phyloP scores from a whole-genome alignment of 2,329 filamentous ascomycete species.

The Hyphodiscus sp. region DNA sequence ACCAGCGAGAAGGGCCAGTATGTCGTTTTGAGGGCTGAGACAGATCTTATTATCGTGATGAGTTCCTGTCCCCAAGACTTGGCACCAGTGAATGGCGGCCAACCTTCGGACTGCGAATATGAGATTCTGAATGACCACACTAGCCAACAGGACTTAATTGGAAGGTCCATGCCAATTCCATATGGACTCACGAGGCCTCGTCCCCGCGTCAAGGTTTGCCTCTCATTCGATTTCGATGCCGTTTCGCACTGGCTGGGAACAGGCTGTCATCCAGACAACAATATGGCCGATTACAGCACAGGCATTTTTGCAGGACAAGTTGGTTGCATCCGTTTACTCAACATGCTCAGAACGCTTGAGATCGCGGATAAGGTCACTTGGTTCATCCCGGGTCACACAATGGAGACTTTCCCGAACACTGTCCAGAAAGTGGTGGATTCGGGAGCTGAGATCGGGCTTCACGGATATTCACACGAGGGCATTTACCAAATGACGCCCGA shows the following conservation, averaged over 20 bases:
- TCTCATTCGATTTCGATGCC: conserved; percentile 36
- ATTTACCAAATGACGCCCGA: conserved; percentile 38
- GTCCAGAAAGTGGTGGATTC: conserved; percentile 43
- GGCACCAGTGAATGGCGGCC: too few relatives aligned
- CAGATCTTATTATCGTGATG: too few relatives aligned
- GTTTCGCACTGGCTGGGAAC: conserved; percentile 55
- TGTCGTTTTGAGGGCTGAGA: too few relatives aligned
- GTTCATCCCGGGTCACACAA: conserved; percentile 54
- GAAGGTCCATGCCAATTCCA: too few relatives aligned
- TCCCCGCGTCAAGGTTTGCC: too few relatives aligned
- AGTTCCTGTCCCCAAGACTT: too few relatives aligned
- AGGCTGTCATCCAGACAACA: conserved; percentile 41
- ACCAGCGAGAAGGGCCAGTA: too few relatives aligned
- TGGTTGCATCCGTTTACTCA: conserved; percentile 49
- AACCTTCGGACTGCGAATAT: too few relatives aligned
- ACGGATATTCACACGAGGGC: conserved; percentile 28
- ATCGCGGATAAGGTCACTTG: conserved; percentile 49
- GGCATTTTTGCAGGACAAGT: conserved; percentile 51
- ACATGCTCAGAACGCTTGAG: conserved; percentile 43
- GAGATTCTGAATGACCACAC: too few relatives aligned
- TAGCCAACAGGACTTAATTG: too few relatives aligned
- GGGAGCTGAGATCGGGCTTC: conserved; percentile 43
- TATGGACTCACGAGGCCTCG: too few relatives aligned
- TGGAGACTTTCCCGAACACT: conserved; percentile 49
- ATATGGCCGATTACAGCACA: conserved; percentile 47